Percentiles rank a stretch among this genome's conserved stretches.
Evolutionary conservation across 345 rosid species (phyloP).

Genomic region (Gynandropsis gynandra): DNA sequence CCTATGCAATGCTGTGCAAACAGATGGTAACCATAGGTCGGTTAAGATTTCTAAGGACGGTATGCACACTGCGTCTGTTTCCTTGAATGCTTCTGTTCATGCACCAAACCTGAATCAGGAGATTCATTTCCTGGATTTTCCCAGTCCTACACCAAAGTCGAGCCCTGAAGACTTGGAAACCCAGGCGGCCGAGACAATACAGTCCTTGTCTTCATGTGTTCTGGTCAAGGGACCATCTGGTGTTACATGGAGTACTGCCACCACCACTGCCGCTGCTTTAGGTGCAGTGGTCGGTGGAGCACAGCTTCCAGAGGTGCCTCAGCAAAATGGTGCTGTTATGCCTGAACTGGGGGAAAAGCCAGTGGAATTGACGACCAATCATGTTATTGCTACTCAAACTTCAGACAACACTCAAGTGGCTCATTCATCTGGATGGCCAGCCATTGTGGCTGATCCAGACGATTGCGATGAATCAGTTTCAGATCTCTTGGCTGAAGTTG

Average conservation of each 20-base stretch:
- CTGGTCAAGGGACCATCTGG: conserved; percentile 51
- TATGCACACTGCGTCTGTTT: conserved; percentile 29
- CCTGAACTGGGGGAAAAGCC: conserved; percentile 44
- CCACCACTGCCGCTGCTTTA: conserved; percentile 54
- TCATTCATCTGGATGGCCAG: conserved; percentile 60
- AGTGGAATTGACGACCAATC: conserved; percentile 36
- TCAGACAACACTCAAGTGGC: conserved; percentile 50
- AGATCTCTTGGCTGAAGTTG: conserved; percentile 97
- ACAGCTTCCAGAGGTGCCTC: conserved; percentile 47
- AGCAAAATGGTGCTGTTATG: conserved; percentile 50
- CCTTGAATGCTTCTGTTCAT: conserved; percentile 37
- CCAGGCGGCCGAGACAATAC: conserved; percentile 40
- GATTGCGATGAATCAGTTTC: conserved; percentile 95
- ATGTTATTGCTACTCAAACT: conserved; percentile 50
- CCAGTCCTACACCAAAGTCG: conserved; percentile 42
- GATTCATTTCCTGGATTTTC: conserved; percentile 42
- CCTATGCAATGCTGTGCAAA: conserved; percentile 29
- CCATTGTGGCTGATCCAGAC: conserved; percentile 53
- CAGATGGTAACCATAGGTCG: conserved; percentile 33
- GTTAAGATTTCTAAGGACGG: conserved; percentile 39
- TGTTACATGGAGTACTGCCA: conserved; percentile 63
- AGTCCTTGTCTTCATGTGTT: conserved; percentile 39
- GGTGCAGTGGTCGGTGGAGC: conserved; percentile 51
- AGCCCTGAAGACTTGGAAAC: conserved; percentile 38
- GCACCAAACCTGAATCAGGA: conserved; percentile 37